Percentiles rank a stretch among this genome's conserved stretches.
Evolutionary conservation across 2,329 filamentous ascomycete genomes (phyloP).

Genomic region (Trichothecium sympodiale): DNA sequence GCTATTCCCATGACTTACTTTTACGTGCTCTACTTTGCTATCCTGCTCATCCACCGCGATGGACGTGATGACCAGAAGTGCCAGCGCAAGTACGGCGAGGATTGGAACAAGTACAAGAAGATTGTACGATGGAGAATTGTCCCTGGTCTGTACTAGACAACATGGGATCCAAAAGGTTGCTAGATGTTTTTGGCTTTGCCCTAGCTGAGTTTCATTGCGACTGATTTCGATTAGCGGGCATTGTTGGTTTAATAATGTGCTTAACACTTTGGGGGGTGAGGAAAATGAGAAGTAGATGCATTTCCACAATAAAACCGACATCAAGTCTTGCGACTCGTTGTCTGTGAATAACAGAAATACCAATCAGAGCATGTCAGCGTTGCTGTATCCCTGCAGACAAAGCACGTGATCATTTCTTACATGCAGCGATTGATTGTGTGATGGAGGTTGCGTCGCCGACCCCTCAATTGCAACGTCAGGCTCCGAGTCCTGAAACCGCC

Average conservation of each 20-base stretch:
- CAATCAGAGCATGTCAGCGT: too few species aligned
- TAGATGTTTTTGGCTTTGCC: not conserved
- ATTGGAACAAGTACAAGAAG: constrained; percentile 84
- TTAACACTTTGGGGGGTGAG: not conserved
- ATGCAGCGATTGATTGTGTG: too few species aligned
- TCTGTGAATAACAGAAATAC: too few species aligned
- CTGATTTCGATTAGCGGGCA: not conserved
- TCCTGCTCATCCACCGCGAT: constrained; percentile 79
- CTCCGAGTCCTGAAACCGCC: too few species aligned
- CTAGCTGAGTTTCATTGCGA: not conserved
- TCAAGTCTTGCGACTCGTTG: too few species aligned
- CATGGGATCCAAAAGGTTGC: too few species aligned
- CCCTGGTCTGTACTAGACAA: constrained; percentile 64
- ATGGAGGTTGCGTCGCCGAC: too few species aligned
- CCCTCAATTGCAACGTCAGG: too few species aligned
- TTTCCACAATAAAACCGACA: not conserved
- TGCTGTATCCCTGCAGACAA: too few species aligned
- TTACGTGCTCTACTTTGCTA: constrained; percentile 83
- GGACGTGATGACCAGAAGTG: constrained; percentile 86
- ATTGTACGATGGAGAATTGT: constrained; percentile 74
- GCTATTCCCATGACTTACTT: constrained; percentile 89
- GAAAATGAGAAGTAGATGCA: not conserved
- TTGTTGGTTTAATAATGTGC: not conserved
- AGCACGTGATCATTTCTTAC: too few species aligned
- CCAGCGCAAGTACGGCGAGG: constrained; percentile 76